Evolutionary conservation across 805 yeast genomes (phyloP), one percentile per base, ranked within the genome.

Genomic region (Kluyveromyces siamensis): DNA sequence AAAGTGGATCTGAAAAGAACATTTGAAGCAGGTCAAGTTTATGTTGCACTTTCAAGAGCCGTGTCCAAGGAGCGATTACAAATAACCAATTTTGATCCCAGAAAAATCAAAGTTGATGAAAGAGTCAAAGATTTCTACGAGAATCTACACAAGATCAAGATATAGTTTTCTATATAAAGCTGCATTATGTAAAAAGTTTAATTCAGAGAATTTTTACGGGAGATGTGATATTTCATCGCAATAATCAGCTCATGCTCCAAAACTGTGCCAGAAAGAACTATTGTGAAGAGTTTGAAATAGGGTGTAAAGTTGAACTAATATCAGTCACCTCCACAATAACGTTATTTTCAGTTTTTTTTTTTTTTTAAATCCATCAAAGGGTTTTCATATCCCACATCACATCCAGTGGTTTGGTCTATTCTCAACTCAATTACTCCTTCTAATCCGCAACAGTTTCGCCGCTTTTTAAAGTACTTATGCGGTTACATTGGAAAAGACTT

Each of bases 21-120:
- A 25, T 86, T 86, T 56, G 95, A 86, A 62, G 83, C 79, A 48
- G 95, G 95, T 18, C 95, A 86, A 57, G 88, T 84, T 4, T 86
- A 86, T 58, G 93, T 86, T 36, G 93, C 95, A 0, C 66, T 86
- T 45, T 83, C 89, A 41, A 74, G 95, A 71, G 93, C 93, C 8
- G 82, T 79, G 0, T 77, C 80, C 33, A 77, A 81, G 52, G 84
- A 81, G 1, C 71, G 74, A 18, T 65, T 86, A 18, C 88, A 86
- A 60, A 78, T 86, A 33, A 62, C 73, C 33, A 84, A 85, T 54
- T 86, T 85, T 58, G 73, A 78, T 50, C 79, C 79, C 8, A 63
- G 67, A 10, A 78, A 75, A 51, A 81, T 86, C 40, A 70, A 69
- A 40, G 80, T 84, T 5, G 78, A 84, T 53, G 71, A 71, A 1